These are phyloP conservation scores for Epichloe glyceriae DNA, from an alignment of 2,329 filamentous ascomycete genomes.

Conservation along the genomic window DNA sequence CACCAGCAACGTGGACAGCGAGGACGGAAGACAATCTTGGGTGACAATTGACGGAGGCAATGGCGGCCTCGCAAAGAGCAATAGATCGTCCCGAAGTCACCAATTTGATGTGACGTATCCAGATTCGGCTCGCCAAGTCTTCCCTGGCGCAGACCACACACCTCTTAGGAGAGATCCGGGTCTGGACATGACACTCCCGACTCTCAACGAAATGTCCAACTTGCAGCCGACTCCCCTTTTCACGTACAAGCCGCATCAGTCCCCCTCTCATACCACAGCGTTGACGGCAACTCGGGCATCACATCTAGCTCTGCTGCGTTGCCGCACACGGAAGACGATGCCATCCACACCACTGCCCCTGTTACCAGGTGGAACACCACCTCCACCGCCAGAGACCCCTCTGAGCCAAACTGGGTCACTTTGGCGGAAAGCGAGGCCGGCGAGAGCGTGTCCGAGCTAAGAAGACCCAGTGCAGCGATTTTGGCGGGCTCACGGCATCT, in stretches of 20 bases:
- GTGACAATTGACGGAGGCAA: conserved; percentile 19
- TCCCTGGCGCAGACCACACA: conserved; percentile 17
- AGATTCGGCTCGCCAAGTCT: conserved; percentile 18
- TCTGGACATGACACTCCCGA: conserved; percentile 17
- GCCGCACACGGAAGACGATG: conserved; percentile 7
- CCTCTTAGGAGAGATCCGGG: conserved; percentile 11
- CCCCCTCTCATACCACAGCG: conserved; percentile 11
- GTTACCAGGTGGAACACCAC: conserved; percentile 6
- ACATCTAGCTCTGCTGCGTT: conserved; percentile 23
- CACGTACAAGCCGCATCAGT: conserved; percentile 5
- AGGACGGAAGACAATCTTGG: conserved; percentile 21
- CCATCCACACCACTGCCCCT: not conserved
- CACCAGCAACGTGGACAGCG: conserved; percentile 10
- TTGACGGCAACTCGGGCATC: conserved; percentile 16
- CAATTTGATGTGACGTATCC: conserved; percentile 16
- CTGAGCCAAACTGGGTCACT: conserved; percentile 10
- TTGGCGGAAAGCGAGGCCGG: conserved; percentile 11
- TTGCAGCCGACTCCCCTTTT: conserved; percentile 9
- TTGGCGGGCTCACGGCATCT: conserved; percentile 9
- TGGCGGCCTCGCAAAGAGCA: conserved; percentile 13
- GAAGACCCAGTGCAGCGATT: conserved; percentile 10
- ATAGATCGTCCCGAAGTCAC: conserved; percentile 13
- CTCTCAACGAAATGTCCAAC: conserved; percentile 15
- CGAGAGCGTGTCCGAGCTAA: conserved; percentile 14
- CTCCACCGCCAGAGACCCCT: conserved; percentile 2